Evolutionary conservation across 2,329 filamentous ascomycete species (phyloP), one percentile per base, ranked within the genome.

Genomic region (Aspergillus costaricaensis): DNA sequence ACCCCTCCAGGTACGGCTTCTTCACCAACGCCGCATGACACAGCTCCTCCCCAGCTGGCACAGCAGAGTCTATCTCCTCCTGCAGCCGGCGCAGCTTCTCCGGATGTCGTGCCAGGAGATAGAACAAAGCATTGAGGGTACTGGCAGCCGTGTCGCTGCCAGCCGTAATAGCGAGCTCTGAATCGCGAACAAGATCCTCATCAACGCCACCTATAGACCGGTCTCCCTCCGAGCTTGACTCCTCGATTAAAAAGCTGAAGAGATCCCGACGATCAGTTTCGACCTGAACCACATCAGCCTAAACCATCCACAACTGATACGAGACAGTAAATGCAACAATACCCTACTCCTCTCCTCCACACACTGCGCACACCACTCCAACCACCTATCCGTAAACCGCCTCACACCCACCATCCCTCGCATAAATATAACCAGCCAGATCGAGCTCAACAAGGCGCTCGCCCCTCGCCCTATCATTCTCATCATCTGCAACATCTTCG

Each of bases 181-280:
- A 52, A 39, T 63, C 58, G 21, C 39, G 57, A 17, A 56, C 38
- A 2, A 63, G 32, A 17, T 61, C 58, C 32, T 47, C 43, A 15
- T 58, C 50, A 5, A 36, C 52, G 7, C 30, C 38, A 27, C 38
- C 53, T 43, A 36, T 21, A 17, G 44, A 7, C n/a, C 54, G 41
- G 5, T 36, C 48, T 1, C 9, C 25, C 9, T 19, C 25, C 6
- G 32, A 30, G 12, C 5, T 8, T 15, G 58, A n/a, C 5, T 60
- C 58, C 15, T 55, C 54, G 23, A 62, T 60, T 27, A 63, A 17
- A 27, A 61, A 63, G 32, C 54, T 60, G 30, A 63, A 58, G 38
- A 63, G 55, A 19, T 61, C 61, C 8, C 41, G 44, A 1, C 36
- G 51, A 23, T 36, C 19, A 4, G 41, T 7, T 17, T 55, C 36